Base-by-base conservation (phyloP, 2,329 filamentous ascomycete genomes). In the Fusarium bulbicola region DNA sequence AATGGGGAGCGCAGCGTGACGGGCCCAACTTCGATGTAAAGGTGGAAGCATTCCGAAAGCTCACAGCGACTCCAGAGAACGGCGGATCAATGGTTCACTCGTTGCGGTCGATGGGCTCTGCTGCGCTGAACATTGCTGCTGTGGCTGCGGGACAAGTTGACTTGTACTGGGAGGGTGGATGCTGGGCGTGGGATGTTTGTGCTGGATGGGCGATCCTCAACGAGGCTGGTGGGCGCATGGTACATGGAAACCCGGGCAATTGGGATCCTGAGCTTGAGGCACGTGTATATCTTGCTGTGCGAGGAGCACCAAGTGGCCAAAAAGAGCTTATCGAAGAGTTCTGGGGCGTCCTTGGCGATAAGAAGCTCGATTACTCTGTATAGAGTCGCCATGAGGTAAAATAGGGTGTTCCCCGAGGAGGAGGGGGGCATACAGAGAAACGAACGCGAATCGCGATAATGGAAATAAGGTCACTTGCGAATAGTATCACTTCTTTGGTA, bases 101-200 rank as follows among this genome's bases (percentile, higher is more conserved):
- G 15, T 80, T 95, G 65, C 85, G 93, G n/a, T 90, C 86, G 40
- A 82, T 94, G 69, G 93, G 93, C 6, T 91, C 88, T 57, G 93
- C 93, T 13, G 93, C 93, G 45, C 83, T 95, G 76, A 95, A 95
- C 80, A 81, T 95, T 24, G 93, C 92, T 64, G 88, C 86, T 43
- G 91, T 94, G 7, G 93, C 93, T 6, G 88, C 89, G 15, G 93
- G 93, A 1, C 87, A 90, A 80, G 75, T 94, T 32, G 93, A 95
- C 79, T 77, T 90, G 28, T 95, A 94, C 80, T 95, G 93, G 93
- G 93, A 95, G 82, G 92, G 92, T 42, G 93, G 93, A 1, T 94
- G 92, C 81, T 95, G 92, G 89, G 92, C 93, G 4, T 95, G 93
- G 93, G 93, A 95, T 80, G 93, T 95, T 6, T 93, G 92, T 78